Conservation (phyloP, 2,329 filamentous ascomycete genomes). For the Ophiostoma pallidulum region DNA sequence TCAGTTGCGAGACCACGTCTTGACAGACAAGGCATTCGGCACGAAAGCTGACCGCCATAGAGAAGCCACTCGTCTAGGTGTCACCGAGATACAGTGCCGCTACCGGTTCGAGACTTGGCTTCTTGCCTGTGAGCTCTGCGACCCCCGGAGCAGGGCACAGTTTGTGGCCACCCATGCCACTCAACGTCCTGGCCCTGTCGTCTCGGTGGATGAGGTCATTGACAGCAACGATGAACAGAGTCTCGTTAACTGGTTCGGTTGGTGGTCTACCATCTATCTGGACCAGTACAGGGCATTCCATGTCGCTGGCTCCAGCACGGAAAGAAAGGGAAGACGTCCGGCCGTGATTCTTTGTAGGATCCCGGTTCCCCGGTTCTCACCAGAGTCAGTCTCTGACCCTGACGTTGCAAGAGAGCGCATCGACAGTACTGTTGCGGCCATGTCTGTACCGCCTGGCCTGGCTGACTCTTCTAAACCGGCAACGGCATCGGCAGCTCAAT, state of each 20-base stretch:
- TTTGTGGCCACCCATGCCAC: not conserved
- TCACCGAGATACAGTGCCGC: slow-evolving; percentile 20
- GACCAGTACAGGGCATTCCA: slow-evolving; percentile 45
- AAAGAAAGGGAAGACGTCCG: not conserved
- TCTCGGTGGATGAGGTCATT: slow-evolving; percentile 38
- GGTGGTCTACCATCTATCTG: slow-evolving; percentile 42
- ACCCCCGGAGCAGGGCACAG: slow-evolving; percentile 18
- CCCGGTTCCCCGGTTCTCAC: slow-evolving; percentile 24
- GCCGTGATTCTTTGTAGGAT: slow-evolving; percentile 24
- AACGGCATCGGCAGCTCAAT: slow-evolving; percentile 23
- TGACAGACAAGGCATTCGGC: slow-evolving; percentile 14
- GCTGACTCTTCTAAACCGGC: not conserved
- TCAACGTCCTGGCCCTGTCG: slow-evolving; percentile 23
- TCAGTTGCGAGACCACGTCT: slow-evolving; percentile 16
- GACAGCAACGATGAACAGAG: slow-evolving; percentile 52
- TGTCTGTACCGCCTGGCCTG: not conserved
- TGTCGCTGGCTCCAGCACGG: slow-evolving; percentile 40
- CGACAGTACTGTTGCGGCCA: not conserved
- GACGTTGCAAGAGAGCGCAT: slow-evolving; percentile 22
- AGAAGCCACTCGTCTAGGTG: slow-evolving; percentile 20
- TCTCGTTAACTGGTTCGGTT: slow-evolving; percentile 54
- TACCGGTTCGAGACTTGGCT: slow-evolving; percentile 16
- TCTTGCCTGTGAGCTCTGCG: slow-evolving; percentile 19
- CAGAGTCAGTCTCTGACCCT: slow-evolving; percentile 28
- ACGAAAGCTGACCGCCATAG: slow-evolving; percentile 17